Percentiles rank a stretch among this genome's conserved stretches.
phyloP scores from a whole-genome alignment of 805 yeast genomes.

The Sugiyamaella qingdaonensis region DNA sequence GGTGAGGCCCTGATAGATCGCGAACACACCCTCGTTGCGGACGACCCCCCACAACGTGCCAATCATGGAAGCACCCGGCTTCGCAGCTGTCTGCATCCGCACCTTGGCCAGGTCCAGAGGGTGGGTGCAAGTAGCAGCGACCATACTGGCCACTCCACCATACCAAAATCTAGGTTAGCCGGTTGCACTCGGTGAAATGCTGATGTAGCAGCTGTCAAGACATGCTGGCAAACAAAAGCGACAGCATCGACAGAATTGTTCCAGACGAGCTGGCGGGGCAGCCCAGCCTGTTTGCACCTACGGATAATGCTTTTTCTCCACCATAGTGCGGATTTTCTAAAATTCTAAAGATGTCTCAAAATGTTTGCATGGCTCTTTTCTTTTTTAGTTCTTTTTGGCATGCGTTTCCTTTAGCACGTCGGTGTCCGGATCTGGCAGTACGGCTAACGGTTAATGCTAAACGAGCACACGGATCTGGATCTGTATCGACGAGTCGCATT shows the following conservation, averaged over 20 bases:
- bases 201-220: too few relatives aligned
- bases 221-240: slow-evolving; percentile 72
- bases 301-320: slow-evolving; percentile 27
- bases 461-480: too few relatives aligned
- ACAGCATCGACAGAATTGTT: slow-evolving; percentile 66
- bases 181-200: neutral
- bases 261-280: too few relatives aligned
- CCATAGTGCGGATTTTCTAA: slow-evolving; percentile 4
- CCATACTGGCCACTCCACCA: slow-evolving; percentile 41
- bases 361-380: neutral
- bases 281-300: slow-evolving; percentile 16
- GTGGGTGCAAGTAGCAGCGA: slow-evolving; percentile 47
- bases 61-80: slow-evolving; percentile 59
- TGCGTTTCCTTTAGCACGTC: slow-evolving; percentile 7
- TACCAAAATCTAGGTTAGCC: slow-evolving; percentile 37
- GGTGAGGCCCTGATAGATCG: slow-evolving; percentile 75
- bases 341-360: neutral
- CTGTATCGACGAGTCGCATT: too few relatives aligned
- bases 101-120: slow-evolving; percentile 87
- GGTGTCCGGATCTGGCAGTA: neutral
- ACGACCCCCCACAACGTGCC: slow-evolving; percentile 59
- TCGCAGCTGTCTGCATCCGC: slow-evolving; percentile 71
- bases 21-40: slow-evolving; percentile 54
- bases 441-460: too few relatives aligned
- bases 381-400: neutral